Evolutionary conservation across 345 rosid species (phyloP).

Genomic region (Theobroma cacao): DNA sequence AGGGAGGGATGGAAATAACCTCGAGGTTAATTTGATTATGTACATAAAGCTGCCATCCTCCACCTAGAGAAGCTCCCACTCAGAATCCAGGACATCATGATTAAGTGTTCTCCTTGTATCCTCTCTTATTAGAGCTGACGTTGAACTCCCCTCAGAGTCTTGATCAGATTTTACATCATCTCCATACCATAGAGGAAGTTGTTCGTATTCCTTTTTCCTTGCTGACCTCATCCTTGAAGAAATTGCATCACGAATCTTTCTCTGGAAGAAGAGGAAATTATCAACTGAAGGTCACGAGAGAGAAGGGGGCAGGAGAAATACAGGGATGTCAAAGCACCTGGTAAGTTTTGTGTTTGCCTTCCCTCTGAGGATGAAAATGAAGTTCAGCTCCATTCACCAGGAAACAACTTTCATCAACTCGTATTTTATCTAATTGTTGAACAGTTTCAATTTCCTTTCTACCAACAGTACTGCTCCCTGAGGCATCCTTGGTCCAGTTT

Average conservation of each 20-base stretch:
- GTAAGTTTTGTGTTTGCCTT: conserved; percentile 50
- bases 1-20: background rate
- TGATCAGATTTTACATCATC: conserved; percentile 22
- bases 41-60: background rate
- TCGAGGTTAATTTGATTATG: background rate
- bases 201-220: conserved; percentile 63
- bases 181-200: conserved; percentile 42
- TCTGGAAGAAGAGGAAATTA: conserved; percentile 29
- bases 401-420: conserved; percentile 68
- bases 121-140: conserved; percentile 23
- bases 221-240: conserved; percentile 53
- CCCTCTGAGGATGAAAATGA: conserved; percentile 26
- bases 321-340: conserved; percentile 39
- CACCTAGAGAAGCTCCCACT: conserved; percentile 71
- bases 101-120: conserved; percentile 21
- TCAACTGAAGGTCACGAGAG: background rate
- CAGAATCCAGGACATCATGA: conserved; percentile 43
- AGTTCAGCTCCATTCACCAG: conserved; percentile 52
- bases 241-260: conserved; percentile 55
- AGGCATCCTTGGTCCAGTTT: background rate
- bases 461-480: conserved; percentile 19
- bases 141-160: conserved; percentile 19
- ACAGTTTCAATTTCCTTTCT: conserved; percentile 26
- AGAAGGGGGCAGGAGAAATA: background rate
- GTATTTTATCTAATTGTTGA: conserved; percentile 25